These are phyloP conservation scores for Mortierella sp. DNA, from an alignment of 371 early-diverging fungal genomes.

Conservation along the genomic window DNA sequence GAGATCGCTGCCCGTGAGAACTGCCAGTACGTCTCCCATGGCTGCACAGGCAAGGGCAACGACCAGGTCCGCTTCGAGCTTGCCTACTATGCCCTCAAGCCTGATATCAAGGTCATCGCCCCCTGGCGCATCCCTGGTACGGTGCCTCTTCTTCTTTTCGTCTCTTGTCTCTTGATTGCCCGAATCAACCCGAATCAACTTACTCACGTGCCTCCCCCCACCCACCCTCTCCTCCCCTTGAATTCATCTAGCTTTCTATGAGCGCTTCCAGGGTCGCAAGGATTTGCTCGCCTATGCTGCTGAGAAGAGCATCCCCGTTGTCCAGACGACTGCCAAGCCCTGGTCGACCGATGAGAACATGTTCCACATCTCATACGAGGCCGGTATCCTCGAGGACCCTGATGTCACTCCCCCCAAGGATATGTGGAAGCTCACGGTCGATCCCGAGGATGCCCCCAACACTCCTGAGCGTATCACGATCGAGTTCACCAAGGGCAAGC, in stretches of 20 bases:
- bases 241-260: constrained; percentile 79
- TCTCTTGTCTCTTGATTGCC: not conserved
- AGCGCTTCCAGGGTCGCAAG: constrained; percentile 93
- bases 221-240: not conserved
- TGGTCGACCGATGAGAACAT: constrained; percentile 99
- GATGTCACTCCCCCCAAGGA: constrained; percentile 93
- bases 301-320: constrained; percentile 92
- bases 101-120: constrained; percentile 93
- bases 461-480: constrained; percentile 94
- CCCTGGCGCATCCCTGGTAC: constrained; percentile 94
- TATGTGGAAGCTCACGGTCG: constrained; percentile 98
- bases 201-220: not conserved
- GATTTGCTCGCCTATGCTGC: constrained; percentile 93
- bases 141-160: constrained; percentile 14
- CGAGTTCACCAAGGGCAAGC: constrained; percentile 89
- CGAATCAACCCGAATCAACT: not conserved
- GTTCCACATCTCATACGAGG: constrained; percentile 98
- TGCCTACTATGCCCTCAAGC: constrained; percentile 95
- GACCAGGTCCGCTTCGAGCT: constrained; percentile 99
- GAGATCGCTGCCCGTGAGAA: constrained; percentile 93
- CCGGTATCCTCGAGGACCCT: constrained; percentile 96
- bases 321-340: constrained; percentile 95
- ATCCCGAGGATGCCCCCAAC: constrained; percentile 95
- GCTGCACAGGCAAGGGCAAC: constrained; percentile 99
- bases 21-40: constrained; percentile 95